phyloP scores from a whole-genome alignment of 805 yeast genomes.

The Metschnikowia hibisci region DNA sequence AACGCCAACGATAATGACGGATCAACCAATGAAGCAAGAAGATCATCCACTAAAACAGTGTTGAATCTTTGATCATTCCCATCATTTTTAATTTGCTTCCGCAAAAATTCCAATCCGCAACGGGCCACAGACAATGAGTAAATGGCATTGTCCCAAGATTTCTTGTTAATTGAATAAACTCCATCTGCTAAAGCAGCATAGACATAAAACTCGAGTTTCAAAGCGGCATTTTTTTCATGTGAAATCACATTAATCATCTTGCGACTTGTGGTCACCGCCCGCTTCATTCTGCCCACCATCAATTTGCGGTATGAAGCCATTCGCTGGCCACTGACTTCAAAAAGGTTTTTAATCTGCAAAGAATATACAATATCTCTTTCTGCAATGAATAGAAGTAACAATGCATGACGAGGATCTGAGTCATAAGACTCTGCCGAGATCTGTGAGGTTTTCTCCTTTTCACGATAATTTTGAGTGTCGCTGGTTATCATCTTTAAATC shows the following conservation, averaged over 20 bases:
- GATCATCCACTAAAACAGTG: conserved; percentile 48
- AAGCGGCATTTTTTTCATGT: conserved; percentile 33
- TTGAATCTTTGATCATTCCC: conserved; percentile 15
- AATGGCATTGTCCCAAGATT: conserved; percentile 54
- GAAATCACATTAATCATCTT: conserved; percentile 40
- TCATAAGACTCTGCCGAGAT: conserved; percentile 49
- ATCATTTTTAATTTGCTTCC: conserved; percentile 7
- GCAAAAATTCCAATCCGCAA: conserved; percentile 54
- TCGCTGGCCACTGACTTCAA: conserved; percentile 50
- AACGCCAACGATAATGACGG: conserved; percentile 59
- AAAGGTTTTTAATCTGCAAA: conserved; percentile 52
- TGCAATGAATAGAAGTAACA: conserved; percentile 57
- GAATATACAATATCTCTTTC: conserved; percentile 77
- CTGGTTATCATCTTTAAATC: conserved; percentile 58
- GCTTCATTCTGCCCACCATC: conserved; percentile 63
- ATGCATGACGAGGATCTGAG: conserved; percentile 49
- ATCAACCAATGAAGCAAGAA: conserved; percentile 57
- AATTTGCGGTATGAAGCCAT: conserved; percentile 44
- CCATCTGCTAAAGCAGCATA: conserved; percentile 51
- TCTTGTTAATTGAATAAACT: conserved; percentile 45
- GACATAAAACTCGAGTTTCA: conserved; percentile 30
- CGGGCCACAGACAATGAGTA: conserved; percentile 56
- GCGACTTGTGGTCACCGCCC: conserved; percentile 46
- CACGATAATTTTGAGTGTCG: conserved; percentile 60
- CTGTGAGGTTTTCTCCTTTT: conserved; percentile 44